Conservation (phyloP, 2,329 filamentous ascomycete genomes). For the Rugonectria rugulosa region DNA sequence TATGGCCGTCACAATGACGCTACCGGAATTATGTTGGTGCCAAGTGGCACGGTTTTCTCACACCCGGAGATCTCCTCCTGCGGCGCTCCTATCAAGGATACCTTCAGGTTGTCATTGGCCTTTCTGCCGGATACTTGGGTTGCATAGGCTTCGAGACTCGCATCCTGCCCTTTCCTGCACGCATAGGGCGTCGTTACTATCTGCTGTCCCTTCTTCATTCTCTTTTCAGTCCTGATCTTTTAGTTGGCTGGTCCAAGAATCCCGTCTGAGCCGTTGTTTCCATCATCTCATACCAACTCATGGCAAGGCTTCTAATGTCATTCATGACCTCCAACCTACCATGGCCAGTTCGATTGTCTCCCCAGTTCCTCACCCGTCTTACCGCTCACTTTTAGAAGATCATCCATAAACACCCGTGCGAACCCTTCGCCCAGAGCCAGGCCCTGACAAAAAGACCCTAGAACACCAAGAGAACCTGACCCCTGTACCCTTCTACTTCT, state of each 20-base stretch:
- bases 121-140: neutral
- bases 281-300: slow-evolving; percentile 16
- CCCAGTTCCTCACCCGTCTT: slow-evolving; percentile 7
- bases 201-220: slow-evolving; percentile 2
- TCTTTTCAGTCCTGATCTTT: slow-evolving; percentile 9
- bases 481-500: slow-evolving; percentile 22
- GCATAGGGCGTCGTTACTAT: too few relatives aligned
- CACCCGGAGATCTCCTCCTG: too few relatives aligned
- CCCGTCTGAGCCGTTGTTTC: slow-evolving; percentile 3
- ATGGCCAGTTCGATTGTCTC: slow-evolving; percentile 6
- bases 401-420: slow-evolving; percentile 23
- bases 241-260: neutral
- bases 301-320: slow-evolving; percentile 9
- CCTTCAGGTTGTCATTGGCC: too few relatives aligned
- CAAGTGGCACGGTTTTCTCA: too few relatives aligned
- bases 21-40: too few relatives aligned
- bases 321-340: slow-evolving; percentile 5
- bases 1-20: too few relatives aligned
- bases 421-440: slow-evolving; percentile 23
- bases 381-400: slow-evolving; percentile 12
- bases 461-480: slow-evolving; percentile 23
- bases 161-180: slow-evolving; percentile 11
- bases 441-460: slow-evolving; percentile 18
- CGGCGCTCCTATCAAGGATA: too few relatives aligned
- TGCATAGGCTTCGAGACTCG: neutral